phyloP scores from a whole-genome alignment of 352 stramenopile genomes.

The Phytopythium vexans region DNA sequence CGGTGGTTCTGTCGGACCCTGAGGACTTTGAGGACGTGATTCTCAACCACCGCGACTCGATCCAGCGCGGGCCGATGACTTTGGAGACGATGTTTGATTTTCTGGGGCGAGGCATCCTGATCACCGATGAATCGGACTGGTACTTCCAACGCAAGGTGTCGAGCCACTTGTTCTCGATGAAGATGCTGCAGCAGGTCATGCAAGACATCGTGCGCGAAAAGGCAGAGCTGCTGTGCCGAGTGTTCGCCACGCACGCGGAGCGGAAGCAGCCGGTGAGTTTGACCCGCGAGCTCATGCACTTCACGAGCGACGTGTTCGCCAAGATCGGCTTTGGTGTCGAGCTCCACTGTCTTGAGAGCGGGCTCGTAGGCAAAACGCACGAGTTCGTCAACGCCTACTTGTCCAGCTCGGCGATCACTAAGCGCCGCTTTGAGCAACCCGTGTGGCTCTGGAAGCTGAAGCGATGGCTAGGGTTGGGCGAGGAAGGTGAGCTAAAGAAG shows the following conservation, averaged over 20 bases:
- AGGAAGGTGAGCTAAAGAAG: conserved; percentile 18
- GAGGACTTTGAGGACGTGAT: conserved; percentile 22
- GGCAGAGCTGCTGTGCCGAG: conserved; percentile 17
- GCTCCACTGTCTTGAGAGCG: conserved; percentile 17
- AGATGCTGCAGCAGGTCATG: conserved; percentile 45
- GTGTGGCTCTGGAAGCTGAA: conserved; percentile 34
- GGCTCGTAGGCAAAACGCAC: conserved; percentile 2
- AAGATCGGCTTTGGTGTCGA: conserved; percentile 29
- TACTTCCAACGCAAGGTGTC: conserved; percentile 57
- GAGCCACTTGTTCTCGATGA: conserved; percentile 80
- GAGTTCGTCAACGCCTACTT: conserved; percentile 9
- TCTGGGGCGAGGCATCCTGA: conserved; percentile 49
- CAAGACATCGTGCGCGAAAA: conserved; percentile 26
- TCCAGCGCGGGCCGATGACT: conserved; percentile 26
- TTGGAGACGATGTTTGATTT: conserved; percentile 23
- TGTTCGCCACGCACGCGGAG: conserved; percentile 14
- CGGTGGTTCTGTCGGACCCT: conserved; percentile 22
- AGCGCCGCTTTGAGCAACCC: conserved; percentile 28
- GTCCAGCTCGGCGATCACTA: conserved; percentile 13
- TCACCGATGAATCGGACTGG: conserved; percentile 46
- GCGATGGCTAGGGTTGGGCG: conserved; percentile 23
- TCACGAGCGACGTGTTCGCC: conserved; percentile 30
- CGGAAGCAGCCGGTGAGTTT: conserved; percentile 16
- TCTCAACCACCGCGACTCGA: conserved; percentile 38
- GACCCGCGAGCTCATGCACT: conserved; percentile 13